These are phyloP conservation scores for Miscanthus lutarioriparius DNA, from an alignment of 176 grass and related monocot genomes.

Conservation along the genomic window DNA sequence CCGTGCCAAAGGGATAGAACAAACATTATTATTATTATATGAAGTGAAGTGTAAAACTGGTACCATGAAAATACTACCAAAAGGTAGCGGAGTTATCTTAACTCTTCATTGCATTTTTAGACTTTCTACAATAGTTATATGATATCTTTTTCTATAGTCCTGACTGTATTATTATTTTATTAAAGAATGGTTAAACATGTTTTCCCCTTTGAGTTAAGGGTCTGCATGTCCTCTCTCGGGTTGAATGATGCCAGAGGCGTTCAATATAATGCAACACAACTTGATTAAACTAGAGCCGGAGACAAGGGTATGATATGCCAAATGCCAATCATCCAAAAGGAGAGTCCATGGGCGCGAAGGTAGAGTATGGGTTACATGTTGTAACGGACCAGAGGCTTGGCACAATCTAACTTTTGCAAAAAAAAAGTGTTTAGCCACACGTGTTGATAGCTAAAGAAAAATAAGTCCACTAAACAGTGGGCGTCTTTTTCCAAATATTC, in stretches of 20 bases:
- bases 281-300: not conserved
- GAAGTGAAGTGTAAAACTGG: no score
- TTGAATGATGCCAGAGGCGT: not conserved
- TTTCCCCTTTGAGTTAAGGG: no score
- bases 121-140: no score
- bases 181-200: no score
- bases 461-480: not conserved
- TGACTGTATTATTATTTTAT: no score
- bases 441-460: not conserved
- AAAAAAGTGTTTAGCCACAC: not conserved
- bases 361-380: not conserved
- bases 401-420: not conserved
- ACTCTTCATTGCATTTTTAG: no score
- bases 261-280: not conserved
- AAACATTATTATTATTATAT: no score
- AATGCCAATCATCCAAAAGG: not conserved
- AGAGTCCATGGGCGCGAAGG: not conserved
- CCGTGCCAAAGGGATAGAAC: no score
- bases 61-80: no score
- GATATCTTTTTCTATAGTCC: no score
- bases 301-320: not conserved
- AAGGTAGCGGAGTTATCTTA: no score
- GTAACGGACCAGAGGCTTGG: not conserved
- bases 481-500: not conserved
- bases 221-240: no score